A percentile compares a stretch with the other conserved stretches of the same genome.
phyloP scores from a whole-genome alignment of 2,329 filamentous ascomycete species.

The Sarocladiaceae sp. region DNA sequence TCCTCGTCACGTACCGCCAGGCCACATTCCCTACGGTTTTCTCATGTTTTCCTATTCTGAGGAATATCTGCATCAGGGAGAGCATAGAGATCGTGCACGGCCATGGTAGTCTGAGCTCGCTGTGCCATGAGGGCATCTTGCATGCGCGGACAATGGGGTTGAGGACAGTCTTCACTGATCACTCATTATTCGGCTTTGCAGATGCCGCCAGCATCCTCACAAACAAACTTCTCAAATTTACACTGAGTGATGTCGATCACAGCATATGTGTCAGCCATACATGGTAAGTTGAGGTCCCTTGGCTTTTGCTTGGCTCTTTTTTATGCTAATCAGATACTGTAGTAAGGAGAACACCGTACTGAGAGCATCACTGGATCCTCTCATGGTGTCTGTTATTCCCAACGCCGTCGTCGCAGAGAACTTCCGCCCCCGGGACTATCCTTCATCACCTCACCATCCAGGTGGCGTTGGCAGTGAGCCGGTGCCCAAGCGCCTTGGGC shows the following conservation, averaged over 20 bases:
- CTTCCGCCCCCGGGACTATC: slow-evolving; percentile 61
- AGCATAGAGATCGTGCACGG: slow-evolving; percentile 96
- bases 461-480: slow-evolving; percentile 35
- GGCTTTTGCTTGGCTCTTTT: neutral
- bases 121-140: slow-evolving; percentile 91
- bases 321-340: neutral
- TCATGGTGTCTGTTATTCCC: slow-evolving; percentile 97
- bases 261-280: slow-evolving; percentile 98
- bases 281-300: slow-evolving; percentile 51
- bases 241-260: slow-evolving; percentile 92
- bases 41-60: slow-evolving; percentile 96
- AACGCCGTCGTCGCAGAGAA: slow-evolving; percentile 97
- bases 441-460: slow-evolving; percentile 24
- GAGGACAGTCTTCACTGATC: slow-evolving; percentile 93
- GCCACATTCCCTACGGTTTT: slow-evolving; percentile 95
- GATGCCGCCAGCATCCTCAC: slow-evolving; percentile 93
- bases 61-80: slow-evolving; percentile 92
- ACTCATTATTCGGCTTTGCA: slow-evolving; percentile 94
- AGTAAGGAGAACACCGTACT: slow-evolving; percentile 98
- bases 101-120: slow-evolving; percentile 86
- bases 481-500: slow-evolving; percentile 64
- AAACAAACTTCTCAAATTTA: slow-evolving; percentile 96
- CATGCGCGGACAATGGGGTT: slow-evolving; percentile 95
- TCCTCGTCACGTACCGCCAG: slow-evolving; percentile 90
- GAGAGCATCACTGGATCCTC: slow-evolving; percentile 84